Conservation (phyloP, 768 basidiomycete genomes). For the Hemileccinum rubropunctum region DNA sequence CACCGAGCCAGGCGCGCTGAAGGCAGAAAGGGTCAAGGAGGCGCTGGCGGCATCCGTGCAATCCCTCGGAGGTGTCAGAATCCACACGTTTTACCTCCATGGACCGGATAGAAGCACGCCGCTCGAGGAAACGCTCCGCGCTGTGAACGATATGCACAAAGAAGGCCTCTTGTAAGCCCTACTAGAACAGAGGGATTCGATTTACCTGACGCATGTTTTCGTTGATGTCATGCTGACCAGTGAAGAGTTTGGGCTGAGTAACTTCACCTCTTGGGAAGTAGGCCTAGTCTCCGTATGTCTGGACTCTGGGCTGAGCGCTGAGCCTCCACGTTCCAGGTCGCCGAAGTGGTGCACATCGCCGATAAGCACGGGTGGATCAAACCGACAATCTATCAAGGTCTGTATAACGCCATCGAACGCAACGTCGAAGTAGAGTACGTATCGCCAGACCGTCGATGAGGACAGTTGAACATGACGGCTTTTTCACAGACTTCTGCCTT, state of each 20-base stretch:
- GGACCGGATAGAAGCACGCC: slow-evolving; percentile 42
- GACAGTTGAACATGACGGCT: neutral
- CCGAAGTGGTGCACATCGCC: slow-evolving; percentile 43
- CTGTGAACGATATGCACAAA: slow-evolving; percentile 46
- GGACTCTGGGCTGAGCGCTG: neutral
- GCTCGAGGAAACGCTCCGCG: slow-evolving; percentile 45
- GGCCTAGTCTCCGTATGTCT: neutral
- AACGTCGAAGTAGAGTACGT: slow-evolving; percentile 11
- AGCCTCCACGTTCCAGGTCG: slow-evolving; percentile 29
- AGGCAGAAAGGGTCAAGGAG: neutral
- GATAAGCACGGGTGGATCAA: slow-evolving; percentile 44
- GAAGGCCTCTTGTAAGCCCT: slow-evolving; percentile 46
- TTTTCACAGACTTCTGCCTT: slow-evolving; percentile 37
- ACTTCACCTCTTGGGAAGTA: slow-evolving; percentile 32
- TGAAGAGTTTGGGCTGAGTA: slow-evolving; percentile 14
- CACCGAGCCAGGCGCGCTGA: neutral
- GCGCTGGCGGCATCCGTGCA: neutral
- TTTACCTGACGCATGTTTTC: neutral
- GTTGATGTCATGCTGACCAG: neutral
- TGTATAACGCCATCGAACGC: slow-evolving; percentile 48
- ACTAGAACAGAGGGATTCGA: no score
- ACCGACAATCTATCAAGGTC: slow-evolving; percentile 49
- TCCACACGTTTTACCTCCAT: slow-evolving; percentile 21
- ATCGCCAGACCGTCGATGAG: neutral
- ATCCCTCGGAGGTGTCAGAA: slow-evolving; percentile 1